Conservation (phyloP, 208 protist species). For the Leishmania mexicana region DNA sequence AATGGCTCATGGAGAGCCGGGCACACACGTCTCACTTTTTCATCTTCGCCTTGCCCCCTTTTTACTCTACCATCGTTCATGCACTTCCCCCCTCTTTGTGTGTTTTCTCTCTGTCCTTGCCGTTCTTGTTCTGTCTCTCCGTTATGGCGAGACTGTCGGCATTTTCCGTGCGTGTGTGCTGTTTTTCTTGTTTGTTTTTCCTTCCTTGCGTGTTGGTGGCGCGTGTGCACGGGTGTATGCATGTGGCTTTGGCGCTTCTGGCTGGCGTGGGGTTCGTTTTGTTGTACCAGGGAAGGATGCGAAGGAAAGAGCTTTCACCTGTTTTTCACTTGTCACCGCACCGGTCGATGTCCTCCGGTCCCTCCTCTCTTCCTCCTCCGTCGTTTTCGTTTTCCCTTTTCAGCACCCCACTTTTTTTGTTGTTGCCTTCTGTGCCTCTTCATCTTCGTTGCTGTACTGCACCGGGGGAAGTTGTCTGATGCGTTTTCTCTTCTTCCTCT, state of each 20-base stretch:
- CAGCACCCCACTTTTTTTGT: not conserved
- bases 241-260: not conserved
- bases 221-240: not conserved
- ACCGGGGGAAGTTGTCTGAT: not conserved
- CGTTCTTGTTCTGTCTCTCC: slow-evolving; percentile 14
- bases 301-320: not conserved
- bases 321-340: not conserved
- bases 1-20: not conserved
- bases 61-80: slow-evolving; percentile 26
- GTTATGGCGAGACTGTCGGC: slow-evolving; percentile 5
- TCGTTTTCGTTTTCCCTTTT: not conserved
- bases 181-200: not conserved
- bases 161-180: slow-evolving; percentile 9
- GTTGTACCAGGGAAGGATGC: not conserved
- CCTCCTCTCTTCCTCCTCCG: not conserved
- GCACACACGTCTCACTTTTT: not conserved
- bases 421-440: slow-evolving; percentile 2
- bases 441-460: not conserved
- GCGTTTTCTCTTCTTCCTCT: not conserved
- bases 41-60: not conserved
- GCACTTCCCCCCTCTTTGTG: not conserved
- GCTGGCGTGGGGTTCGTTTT: not conserved
- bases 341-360: not conserved
- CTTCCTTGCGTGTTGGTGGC: not conserved
- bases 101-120: slow-evolving; percentile 6